Percentiles rank a stretch among this genome's conserved stretches.
These are phyloP conservation scores for Hortiboletus flavorubellus DNA, from an alignment of 768 basidiomycete genomes.

Conservation along the genomic window DNA sequence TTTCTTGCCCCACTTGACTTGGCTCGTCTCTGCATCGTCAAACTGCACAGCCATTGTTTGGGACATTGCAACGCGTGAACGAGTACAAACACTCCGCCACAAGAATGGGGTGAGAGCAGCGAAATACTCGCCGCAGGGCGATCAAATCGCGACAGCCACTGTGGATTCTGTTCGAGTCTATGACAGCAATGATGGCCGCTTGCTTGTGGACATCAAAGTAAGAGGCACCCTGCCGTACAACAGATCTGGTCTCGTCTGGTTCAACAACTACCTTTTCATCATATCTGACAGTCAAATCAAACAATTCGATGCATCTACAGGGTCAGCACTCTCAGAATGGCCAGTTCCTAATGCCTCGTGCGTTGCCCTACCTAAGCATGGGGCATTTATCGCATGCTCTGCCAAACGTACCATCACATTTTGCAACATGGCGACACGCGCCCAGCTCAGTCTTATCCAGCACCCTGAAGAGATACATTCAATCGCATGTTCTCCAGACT, in stretches of 20 bases:
- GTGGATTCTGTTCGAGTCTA: neutral
- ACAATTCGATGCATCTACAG: too few relatives aligned
- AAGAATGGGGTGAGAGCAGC: neutral
- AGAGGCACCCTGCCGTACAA: neutral
- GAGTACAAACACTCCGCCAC: neutral
- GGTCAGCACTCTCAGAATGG: too few relatives aligned
- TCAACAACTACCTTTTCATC: too few relatives aligned
- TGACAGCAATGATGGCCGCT: neutral
- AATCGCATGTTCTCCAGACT: neutral
- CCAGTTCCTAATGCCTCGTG: too few relatives aligned
- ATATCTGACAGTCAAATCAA: too few relatives aligned
- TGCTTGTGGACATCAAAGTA: neutral
- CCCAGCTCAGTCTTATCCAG: neutral
- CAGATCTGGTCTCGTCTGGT: too few relatives aligned
- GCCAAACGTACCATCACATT: too few relatives aligned
- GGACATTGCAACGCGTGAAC: neutral
- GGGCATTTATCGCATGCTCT: too few relatives aligned
- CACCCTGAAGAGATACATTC: neutral
- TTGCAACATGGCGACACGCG: too few relatives aligned
- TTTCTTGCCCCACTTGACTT: constrained; percentile 1
- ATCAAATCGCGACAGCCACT: neutral
- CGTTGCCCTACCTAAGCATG: too few relatives aligned
- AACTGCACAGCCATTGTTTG: neutral
- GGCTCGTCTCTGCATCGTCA: neutral
- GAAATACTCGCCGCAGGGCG: neutral